Evolutionary conservation across 768 basidiomycete species (phyloP).

Genomic region (Collybia sp.): DNA sequence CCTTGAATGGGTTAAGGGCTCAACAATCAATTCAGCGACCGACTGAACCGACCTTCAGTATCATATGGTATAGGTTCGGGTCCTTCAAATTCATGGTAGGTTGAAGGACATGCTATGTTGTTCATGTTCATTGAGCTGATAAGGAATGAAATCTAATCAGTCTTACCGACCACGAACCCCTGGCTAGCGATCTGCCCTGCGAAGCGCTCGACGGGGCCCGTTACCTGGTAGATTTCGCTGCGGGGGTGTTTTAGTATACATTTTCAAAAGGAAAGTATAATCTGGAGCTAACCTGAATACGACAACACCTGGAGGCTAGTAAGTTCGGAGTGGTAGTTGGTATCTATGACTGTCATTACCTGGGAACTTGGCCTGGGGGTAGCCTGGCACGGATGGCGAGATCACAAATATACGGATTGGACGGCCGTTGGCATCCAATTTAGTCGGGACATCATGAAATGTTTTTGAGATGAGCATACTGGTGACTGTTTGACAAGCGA

Average conservation of each 20-base stretch:
- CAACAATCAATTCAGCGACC: constrained; percentile 4
- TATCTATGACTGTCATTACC: constrained; percentile 32
- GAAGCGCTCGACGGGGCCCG: constrained; percentile 94
- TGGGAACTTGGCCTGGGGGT: constrained; percentile 90
- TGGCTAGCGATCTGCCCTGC: constrained; percentile 86
- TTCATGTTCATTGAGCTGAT: constrained; percentile 1
- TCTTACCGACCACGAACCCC: constrained; percentile 76
- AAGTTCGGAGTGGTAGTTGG: neutral
- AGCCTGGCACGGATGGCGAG: constrained; percentile 71
- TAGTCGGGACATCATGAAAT: constrained; percentile 72
- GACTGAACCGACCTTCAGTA: constrained; percentile 50
- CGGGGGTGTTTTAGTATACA: neutral
- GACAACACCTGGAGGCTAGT: constrained; percentile 56
- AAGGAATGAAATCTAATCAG: neutral
- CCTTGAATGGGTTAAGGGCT: constrained; percentile 34
- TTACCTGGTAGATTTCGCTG: constrained; percentile 95
- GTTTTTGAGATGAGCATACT: constrained; percentile 88
- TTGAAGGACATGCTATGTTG: constrained; percentile 68
- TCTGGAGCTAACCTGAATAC: constrained; percentile 62
- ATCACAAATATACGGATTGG: constrained; percentile 83
- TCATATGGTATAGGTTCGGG: constrained; percentile 90
- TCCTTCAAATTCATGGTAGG: constrained; percentile 90
- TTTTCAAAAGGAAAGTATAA: neutral
- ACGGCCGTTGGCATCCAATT: constrained; percentile 49
- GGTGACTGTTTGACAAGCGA: constrained; percentile 35